A percentile compares a stretch with the other conserved stretches of the same genome.
These are phyloP conservation scores for Penicillium robsamsonii DNA, from an alignment of 495 filamentous ascomycete species.

Conservation along the genomic window DNA sequence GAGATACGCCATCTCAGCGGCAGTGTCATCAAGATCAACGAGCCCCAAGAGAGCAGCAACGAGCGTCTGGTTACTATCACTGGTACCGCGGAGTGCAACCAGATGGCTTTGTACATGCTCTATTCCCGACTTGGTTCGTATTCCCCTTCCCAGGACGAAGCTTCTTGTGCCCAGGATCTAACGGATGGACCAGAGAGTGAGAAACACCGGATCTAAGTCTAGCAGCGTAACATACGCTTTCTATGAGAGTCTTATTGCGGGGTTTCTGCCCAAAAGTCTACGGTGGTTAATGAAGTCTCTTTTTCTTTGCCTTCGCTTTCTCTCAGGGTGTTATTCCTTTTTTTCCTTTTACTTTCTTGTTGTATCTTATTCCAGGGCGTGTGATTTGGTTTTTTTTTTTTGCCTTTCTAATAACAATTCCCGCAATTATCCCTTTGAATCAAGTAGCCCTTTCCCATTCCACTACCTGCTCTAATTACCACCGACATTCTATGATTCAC, in stretches of 20 bases:
- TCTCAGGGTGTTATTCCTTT: conserved; percentile 23
- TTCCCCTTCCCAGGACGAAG: conserved; percentile 11
- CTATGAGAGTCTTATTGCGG: conserved; percentile 13
- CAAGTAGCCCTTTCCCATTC: conserved; percentile 17
- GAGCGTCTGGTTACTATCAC: conserved; percentile 97
- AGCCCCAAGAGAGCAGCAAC: conserved; percentile 98
- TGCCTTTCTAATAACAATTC: conserved; percentile 28
- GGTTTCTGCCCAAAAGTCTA: conserved; percentile 29
- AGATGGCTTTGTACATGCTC: conserved; percentile 99
- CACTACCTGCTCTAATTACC: conserved; percentile 9
- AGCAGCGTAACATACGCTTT: conserved; percentile 12
- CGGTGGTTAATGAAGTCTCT: conserved; percentile 37
- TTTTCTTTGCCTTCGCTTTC: conserved; percentile 19
- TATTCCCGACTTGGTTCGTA: conserved; percentile 92
- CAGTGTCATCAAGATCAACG: conserved; percentile 99
- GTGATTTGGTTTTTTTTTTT: conserved; percentile 16
- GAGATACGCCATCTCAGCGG: conserved; percentile 95
- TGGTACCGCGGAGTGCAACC: conserved; percentile 95
- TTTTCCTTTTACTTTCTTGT: conserved; percentile 29
- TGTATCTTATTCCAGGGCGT: conserved; percentile 47
- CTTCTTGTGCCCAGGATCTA: conserved; percentile 8
- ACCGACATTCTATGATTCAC: conserved; percentile 4
- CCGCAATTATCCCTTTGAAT: conserved; percentile 17
- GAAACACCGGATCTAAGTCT: conserved; percentile 66
- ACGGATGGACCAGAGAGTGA: conserved; percentile 64